Base-by-base conservation (phyloP, 2,329 filamentous ascomycete genomes). In the Botrytis byssoidea region DNA sequence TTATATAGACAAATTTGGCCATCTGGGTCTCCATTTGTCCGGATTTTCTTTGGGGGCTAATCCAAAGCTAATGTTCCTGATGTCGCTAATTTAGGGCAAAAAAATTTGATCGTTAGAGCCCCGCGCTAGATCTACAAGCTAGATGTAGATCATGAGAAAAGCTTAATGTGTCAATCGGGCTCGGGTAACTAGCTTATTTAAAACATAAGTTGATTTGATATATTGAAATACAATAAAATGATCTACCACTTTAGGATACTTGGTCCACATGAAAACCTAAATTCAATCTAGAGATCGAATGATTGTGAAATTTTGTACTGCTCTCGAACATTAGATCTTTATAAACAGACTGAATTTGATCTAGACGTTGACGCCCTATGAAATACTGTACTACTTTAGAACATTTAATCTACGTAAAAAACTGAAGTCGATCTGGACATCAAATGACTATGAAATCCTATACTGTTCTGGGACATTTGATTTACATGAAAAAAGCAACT, bases 241-340 rank as follows among this genome's bases (percentile, higher is more conserved):
- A 18, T 32, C 2, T 29, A 44, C 16, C 20, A 4, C 0, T 44
- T 7, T 32, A 16, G 6, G 2, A 61, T 3, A 16, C 20, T 61
- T 9, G 25, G 5, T 10, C 7, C 10, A 18, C 18, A 0, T 44
- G 16, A 20, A 3, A 44, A 16, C 20, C 4, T n/a, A 22, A 42
- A 32, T 6, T 44, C 0, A 20, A 10, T 22, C 42, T n/a, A 29
- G 4, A 10, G 1, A 32, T 9, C 10, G 8, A 32, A 44, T 6
- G 5, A 2, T 1, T 12, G 4, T 64, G 0, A 44, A 32, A 2
- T 22, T 4, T 7, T 32, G 4, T 6, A 29, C 10, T 12, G 2
- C 2, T 29, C 6, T 20, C 8, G 20, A 18, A 44, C 1, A 16
- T n/a, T 55, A 16, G 16, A 9, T 5, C 1, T 20, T 10, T 10